Conservation (phyloP, 176 grass and related monocot species). For the Canna indica region DNA sequence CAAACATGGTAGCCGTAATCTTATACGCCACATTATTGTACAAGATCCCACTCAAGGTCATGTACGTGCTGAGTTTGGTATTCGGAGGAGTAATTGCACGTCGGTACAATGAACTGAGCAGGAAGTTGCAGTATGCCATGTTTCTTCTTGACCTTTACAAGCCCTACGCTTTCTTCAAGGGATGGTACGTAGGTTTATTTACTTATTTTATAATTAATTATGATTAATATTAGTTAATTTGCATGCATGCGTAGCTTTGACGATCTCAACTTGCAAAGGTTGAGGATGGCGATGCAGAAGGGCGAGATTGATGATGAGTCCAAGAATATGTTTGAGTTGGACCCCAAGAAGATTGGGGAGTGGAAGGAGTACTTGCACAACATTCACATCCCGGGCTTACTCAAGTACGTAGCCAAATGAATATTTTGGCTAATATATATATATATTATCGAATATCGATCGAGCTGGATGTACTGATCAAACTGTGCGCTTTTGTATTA, state of each 20-base stretch:
- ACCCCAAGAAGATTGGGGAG: conserved; percentile 24
- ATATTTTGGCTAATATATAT: too few relatives aligned
- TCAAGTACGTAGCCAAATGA: conserved; percentile 26
- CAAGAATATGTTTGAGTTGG: conserved; percentile 18
- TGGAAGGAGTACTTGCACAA: conserved; percentile 25
- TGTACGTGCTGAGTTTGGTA: conserved; percentile 30
- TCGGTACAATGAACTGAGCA: conserved; percentile 18
- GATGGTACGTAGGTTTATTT: conserved; percentile 23
- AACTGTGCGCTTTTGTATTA: too few relatives aligned
- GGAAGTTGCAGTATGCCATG: conserved; percentile 46
- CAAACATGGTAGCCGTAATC: too few relatives aligned
- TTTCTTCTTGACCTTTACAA: conserved; percentile 55
- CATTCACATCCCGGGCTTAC: conserved; percentile 21
- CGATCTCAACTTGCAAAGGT: conserved; percentile 30
- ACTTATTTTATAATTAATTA: too few relatives aligned
- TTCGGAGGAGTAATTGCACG: neutral
- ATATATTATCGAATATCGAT: too few relatives aligned
- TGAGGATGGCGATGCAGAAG: conserved; percentile 18
- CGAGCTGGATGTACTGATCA: too few relatives aligned
- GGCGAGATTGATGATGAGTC: too few relatives aligned
- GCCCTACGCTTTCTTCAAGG: conserved; percentile 52
- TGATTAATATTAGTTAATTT: too few relatives aligned
- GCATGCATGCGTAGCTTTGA: conserved; percentile 34
- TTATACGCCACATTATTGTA: too few relatives aligned
- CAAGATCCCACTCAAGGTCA: too few relatives aligned